phyloP scores from a whole-genome alignment of 768 basidiomycete species.

The Lactarius psammicola region DNA sequence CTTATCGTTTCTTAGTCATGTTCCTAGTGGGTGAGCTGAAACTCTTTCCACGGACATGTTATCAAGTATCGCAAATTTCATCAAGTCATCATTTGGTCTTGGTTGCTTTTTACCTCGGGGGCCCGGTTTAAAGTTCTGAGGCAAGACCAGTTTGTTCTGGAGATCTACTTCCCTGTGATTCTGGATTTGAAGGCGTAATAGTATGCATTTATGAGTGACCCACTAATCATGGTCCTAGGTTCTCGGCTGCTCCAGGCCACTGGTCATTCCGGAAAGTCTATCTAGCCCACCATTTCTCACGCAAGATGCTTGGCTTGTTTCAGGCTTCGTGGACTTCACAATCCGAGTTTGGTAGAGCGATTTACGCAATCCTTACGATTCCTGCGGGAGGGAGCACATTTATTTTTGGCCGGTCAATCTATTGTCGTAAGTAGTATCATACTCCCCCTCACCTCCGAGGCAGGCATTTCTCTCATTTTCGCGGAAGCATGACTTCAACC shows the following conservation, averaged over 20 bases:
- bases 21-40: not conserved
- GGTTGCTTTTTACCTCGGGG: not conserved
- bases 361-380: not conserved
- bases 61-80: not conserved
- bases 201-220: not conserved
- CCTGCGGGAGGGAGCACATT: not conserved
- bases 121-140: not conserved
- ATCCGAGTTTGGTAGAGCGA: not conserved
- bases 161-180: not conserved
- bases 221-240: not conserved
- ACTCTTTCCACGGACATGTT: too few species aligned
- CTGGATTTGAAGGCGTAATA: not conserved
- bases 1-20: not conserved
- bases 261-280: not conserved
- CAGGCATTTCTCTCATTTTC: not conserved
- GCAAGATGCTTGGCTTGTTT: not conserved
- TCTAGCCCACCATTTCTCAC: not conserved
- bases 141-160: not conserved
- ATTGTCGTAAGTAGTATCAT: slow-evolving; percentile 5
- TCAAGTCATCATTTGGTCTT: not conserved
- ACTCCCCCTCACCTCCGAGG: not conserved
- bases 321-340: not conserved
- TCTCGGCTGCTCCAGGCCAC: not conserved
- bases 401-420: not conserved
- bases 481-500: not conserved